Conservation (phyloP, 2,329 filamentous ascomycete species). For the Aureobasidium sp. region DNA sequence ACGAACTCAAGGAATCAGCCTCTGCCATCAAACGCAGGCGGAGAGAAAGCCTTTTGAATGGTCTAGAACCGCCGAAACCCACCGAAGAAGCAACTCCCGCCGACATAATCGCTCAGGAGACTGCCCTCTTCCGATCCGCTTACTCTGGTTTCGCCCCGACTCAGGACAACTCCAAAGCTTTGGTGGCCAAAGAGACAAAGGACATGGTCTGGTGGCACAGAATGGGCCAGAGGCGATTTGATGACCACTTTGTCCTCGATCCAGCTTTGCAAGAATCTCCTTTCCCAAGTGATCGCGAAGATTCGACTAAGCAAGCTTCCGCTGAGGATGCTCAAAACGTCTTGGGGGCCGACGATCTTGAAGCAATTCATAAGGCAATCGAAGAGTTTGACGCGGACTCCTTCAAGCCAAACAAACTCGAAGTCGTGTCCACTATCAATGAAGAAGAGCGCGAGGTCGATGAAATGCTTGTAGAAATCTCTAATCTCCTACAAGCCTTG, state of each 20-base stretch:
- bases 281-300: conserved; percentile 17
- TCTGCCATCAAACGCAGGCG: conserved; percentile 59
- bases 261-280: conserved; percentile 29
- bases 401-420: conserved; percentile 15
- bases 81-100: conserved; percentile 21
- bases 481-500: conserved; percentile 66
- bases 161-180: conserved; percentile 62
- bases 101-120: conserved; percentile 46
- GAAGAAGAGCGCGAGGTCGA: conserved; percentile 29
- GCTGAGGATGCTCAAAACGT: not conserved
- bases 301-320: conserved; percentile 4
- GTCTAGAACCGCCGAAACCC: conserved; percentile 44
- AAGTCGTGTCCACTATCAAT: conserved; percentile 15
- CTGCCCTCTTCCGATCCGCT: conserved; percentile 64
- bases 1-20: conserved; percentile 41
- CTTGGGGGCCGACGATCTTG: conserved; percentile 15
- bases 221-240: conserved; percentile 52
- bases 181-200: conserved; percentile 59
- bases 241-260: conserved; percentile 53
- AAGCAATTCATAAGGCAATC: conserved; percentile 21
- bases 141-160: conserved; percentile 75
- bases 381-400: conserved; percentile 17
- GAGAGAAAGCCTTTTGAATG: conserved; percentile 62
- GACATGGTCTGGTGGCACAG: conserved; percentile 71
- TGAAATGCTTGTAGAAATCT: conserved; percentile 59